Base-by-base conservation (phyloP, 225 moss, liverwort and hornwort genomes). In the Anthoceros angustus region DNA sequence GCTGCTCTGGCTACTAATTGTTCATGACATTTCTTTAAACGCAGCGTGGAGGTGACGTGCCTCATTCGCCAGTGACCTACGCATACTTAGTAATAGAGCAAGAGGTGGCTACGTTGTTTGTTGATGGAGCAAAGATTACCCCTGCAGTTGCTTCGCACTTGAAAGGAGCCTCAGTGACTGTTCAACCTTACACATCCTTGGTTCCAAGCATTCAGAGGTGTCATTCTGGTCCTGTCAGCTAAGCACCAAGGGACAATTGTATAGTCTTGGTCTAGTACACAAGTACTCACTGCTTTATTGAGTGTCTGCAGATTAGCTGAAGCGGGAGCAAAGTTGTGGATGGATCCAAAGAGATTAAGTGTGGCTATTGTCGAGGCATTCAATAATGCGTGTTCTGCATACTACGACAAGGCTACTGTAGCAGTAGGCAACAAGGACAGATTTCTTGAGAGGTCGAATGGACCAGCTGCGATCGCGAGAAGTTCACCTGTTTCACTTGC, bases 21-120 rank as follows among this genome's bases (percentile, higher is more conserved):
- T 67, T 61, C 38, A 43, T 9, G 3, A 20, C 42, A 21, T 42
- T 50, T 61, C 12, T 62, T 39, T 69, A 62, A 67, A 69, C 74
- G 66, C 93, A 93, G 93, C 83, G 94, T 77, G 94, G 94, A 74
- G 80, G 76, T 62, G 94, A 95, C 70, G 84, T 95, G 48, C 90
- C 94, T 20, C 90, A 88, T 76, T 87, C 80, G 70, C 94, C 94
- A 72, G 94, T 95, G 61, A 79, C 83, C 63, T 95, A 95, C 81
- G 85, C 85, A 45, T 95, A 95, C 70, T 82, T 86, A 73, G 72
- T 95, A 70, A 90, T 95, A 76, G 84, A 87, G 61, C 73, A 86
- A 10, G 81, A 92, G 48, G 71, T 82, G 62, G 92, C 92, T 64
- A 72, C 82, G 41, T 79, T 98, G 64, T 92, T 87, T 79, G 87